These are phyloP conservation scores for Thymus mandschuricus DNA, from an alignment of 257 asterid species.

Conservation along the genomic window DNA sequence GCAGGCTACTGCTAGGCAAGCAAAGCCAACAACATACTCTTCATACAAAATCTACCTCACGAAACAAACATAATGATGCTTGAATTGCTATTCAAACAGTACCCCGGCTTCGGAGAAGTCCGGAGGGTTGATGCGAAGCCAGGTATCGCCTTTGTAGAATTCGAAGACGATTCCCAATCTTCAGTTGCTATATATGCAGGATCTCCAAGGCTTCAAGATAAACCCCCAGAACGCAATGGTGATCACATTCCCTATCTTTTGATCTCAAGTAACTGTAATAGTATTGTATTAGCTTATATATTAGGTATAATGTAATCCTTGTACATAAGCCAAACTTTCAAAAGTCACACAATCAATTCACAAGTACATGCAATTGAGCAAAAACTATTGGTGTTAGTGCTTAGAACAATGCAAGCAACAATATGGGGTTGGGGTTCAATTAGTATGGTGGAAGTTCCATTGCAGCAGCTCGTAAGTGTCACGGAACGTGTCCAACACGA, in stretches of 20 bases:
- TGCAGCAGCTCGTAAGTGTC: no score
- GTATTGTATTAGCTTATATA: not conserved
- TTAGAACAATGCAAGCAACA: no score
- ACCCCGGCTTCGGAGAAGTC: constrained; percentile 94
- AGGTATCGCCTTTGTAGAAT: constrained; percentile 96
- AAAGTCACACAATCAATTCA: no score
- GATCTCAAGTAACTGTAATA: constrained; percentile 12
- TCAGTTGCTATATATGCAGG: constrained; percentile 98
- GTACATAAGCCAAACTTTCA: no score
- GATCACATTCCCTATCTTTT: constrained; percentile 48
- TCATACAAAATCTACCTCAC: constrained; percentile 83
- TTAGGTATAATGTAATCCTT: no score
- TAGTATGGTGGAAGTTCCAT: no score
- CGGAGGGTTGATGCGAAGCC: constrained; percentile 96
- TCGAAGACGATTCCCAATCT: constrained; percentile 79
- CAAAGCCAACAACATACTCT: constrained; percentile 81
- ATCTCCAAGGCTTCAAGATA: constrained; percentile 94
- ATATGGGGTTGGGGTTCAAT: no score
- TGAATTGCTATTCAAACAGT: constrained; percentile 92
- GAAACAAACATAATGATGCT: constrained; percentile 94
- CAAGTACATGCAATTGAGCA: no score
- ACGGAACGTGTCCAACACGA: no score
- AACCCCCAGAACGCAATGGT: constrained; percentile 92
- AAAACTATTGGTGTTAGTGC: no score
- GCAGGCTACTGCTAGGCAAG: constrained; percentile 73